Base-by-base conservation (phyloP, 208 protist genomes). In the Phytomonas serpens region DNA sequence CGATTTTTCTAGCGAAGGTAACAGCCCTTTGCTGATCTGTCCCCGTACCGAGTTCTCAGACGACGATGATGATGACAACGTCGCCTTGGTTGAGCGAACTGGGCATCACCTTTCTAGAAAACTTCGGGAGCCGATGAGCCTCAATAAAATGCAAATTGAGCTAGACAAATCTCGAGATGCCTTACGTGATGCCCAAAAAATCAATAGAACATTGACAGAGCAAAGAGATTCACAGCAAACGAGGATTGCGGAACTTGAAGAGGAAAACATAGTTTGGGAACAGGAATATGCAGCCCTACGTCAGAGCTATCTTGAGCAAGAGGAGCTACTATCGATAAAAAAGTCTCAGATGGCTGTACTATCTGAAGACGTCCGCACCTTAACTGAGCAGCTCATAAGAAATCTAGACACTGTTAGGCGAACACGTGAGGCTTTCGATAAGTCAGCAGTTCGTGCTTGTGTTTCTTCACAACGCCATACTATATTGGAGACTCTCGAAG, bases 221-320 rank as follows among this genome's bases (percentile, higher is more conserved):
- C 47, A 23, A 27, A 19, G 47, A 1, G 77, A 86, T n/a, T 68
- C 52, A 32, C 80, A 86, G 66, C 51, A 73, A 6, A 61, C 69
- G 33, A 62, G 74, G 29, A 37, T 85, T 14, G 61, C 74, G 27
- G 73, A 68, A 36, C 67, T 83, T 14, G 72, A 80, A 37, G 84
- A 93, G 61, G 92, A 97, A 74, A 76, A 76, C n/a, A 52, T 27
- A 14, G 61, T 80, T 32, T 97, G 92, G 92, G 81, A 94, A 68
- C 71, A 78, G 40, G 83, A 85, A 52, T 86, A 88, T 65, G 61
- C 69, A 6, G 77, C 66, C 3, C 68, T 86, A n/a, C 68, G 42
- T 61, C 80, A 80, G 29, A 74, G 76, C 34, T 30, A 83, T n/a
- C 74, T 61, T 11, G 72, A 71, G 3, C 75, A 82, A 30, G 67